Percentiles rank a stretch among this genome's conserved stretches.
Conservation (phyloP, 1,139 yeast species). For the Geotrichum restrictum region DNA sequence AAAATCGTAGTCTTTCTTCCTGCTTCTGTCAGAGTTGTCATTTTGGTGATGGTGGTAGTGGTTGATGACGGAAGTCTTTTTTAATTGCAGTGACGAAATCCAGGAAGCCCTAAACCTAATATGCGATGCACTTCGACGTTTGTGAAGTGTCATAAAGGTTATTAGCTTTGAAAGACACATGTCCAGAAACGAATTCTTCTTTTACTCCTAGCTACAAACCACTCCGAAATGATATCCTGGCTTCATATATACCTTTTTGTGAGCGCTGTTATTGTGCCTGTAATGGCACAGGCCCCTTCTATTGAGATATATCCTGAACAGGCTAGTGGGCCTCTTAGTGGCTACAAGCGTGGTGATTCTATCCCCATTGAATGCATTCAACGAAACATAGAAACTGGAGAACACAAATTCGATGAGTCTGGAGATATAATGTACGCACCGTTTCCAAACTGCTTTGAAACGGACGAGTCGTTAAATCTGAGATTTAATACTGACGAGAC, state of each 20-base stretch:
- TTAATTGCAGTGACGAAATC: not conserved
- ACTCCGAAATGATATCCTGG: conserved; percentile 2
- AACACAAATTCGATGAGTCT: conserved; percentile 62
- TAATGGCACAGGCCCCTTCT: conserved; percentile 9
- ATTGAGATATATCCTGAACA: conserved; percentile 21
- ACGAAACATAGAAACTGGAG: conserved; percentile 70
- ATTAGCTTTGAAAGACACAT: conserved; percentile 5
- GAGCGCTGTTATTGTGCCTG: conserved; percentile 3
- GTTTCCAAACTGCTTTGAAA: conserved; percentile 63
- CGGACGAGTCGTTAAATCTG: conserved; percentile 54
- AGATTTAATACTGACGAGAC: conserved; percentile 53
- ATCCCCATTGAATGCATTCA: conserved; percentile 59
- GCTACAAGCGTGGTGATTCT: conserved; percentile 44
- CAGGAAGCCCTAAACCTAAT: conserved; percentile 5
- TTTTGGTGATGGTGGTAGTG: conserved; percentile 11
- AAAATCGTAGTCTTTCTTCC: conserved; percentile 29
- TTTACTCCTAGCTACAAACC: not conserved
- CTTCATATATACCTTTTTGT: not conserved
- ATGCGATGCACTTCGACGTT: conserved; percentile 1
- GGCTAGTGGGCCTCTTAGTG: conserved; percentile 3
- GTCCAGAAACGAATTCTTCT: conserved; percentile 9
- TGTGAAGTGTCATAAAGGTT: not conserved
- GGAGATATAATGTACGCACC: conserved; percentile 54
- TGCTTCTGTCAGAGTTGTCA: conserved; percentile 32
- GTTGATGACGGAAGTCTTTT: not conserved